phyloP scores from a whole-genome alignment of 2,329 filamentous ascomycete species.

The Xylariaceae sp. region DNA sequence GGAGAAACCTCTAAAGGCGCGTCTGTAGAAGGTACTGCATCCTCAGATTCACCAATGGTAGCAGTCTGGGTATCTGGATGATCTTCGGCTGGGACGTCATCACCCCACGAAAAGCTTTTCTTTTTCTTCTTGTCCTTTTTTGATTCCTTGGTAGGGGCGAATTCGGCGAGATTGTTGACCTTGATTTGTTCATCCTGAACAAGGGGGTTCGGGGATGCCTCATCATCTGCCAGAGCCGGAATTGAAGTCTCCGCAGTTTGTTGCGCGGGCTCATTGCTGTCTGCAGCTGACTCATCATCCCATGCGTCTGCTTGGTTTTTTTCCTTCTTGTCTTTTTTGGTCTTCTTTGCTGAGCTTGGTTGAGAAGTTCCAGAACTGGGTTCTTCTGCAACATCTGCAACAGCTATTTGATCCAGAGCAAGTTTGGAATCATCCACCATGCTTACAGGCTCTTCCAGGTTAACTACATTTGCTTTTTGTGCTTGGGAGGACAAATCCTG shows the following conservation, averaged over 20 bases:
- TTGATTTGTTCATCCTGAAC: background rate
- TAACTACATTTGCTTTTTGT: background rate
- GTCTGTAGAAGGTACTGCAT: no score
- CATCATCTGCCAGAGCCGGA: background rate
- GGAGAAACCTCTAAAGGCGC: no score
- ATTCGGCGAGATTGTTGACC: no score
- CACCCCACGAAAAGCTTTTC: constrained; percentile 16
- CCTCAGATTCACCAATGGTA: no score
- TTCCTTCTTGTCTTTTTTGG: constrained; percentile 34
- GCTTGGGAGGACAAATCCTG: no score
- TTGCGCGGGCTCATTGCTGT: background rate
- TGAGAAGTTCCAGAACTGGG: no score
- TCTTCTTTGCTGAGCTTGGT: constrained; percentile 26
- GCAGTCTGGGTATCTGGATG: constrained; percentile 3
- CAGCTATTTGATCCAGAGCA: constrained; percentile 3
- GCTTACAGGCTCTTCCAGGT: constrained; percentile 3
- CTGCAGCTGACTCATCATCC: background rate
- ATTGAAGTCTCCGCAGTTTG: background rate
- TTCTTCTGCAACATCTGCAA: background rate
- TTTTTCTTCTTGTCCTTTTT: constrained; percentile 36
- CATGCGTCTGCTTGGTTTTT: constrained; percentile 15
- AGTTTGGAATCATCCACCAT: background rate
- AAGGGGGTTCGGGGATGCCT: background rate
- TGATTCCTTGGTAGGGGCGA: constrained; percentile 26
- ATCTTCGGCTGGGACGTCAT: constrained; percentile 8